A percentile compares a stretch with the other conserved stretches of the same genome.
Evolutionary conservation across 192 early-diverging fungal species (phyloP).

Genomic region (Pilaira anomala): DNA sequence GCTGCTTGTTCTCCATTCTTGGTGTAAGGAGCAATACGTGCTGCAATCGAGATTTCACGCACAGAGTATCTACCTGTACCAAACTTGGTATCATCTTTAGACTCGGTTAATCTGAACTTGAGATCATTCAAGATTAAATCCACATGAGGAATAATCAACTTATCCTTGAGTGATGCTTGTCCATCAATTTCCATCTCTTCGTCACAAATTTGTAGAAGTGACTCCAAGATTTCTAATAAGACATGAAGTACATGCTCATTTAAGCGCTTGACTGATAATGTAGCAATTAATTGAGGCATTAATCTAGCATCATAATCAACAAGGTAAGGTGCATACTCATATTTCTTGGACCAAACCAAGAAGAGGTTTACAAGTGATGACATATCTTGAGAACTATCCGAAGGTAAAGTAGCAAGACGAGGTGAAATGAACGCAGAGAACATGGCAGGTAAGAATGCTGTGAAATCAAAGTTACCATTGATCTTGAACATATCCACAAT

Average conservation of each 20-base stretch:
- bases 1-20: constrained; percentile 61
- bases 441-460: constrained; percentile 71
- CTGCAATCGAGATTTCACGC: constrained; percentile 79
- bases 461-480: constrained; percentile 70
- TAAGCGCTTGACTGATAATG: constrained; percentile 80
- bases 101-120: constrained; percentile 45
- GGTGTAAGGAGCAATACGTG: constrained; percentile 73
- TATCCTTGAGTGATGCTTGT: constrained; percentile 36
- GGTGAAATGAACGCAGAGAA: constrained; percentile 67
- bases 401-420: constrained; percentile 64
- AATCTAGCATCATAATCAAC: constrained; percentile 59
- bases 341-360: constrained; percentile 67
- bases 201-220: constrained; percentile 58
- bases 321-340: constrained; percentile 65
- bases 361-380: constrained; percentile 79
- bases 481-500: constrained; percentile 77
- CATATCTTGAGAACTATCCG: constrained; percentile 87
- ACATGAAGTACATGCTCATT: constrained; percentile 64
- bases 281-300: constrained; percentile 65
- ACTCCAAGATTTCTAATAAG: constrained; percentile 74
- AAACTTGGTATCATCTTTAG: constrained; percentile 44
- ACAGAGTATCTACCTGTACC: constrained; percentile 53
- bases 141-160: constrained; percentile 53
- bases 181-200: constrained; percentile 43
- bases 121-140: constrained; percentile 58